A percentile compares a stretch with the other conserved stretches of the same genome.
Conservation (phyloP, 164 flowering plant genomes). For the Berberis thunbergii region DNA sequence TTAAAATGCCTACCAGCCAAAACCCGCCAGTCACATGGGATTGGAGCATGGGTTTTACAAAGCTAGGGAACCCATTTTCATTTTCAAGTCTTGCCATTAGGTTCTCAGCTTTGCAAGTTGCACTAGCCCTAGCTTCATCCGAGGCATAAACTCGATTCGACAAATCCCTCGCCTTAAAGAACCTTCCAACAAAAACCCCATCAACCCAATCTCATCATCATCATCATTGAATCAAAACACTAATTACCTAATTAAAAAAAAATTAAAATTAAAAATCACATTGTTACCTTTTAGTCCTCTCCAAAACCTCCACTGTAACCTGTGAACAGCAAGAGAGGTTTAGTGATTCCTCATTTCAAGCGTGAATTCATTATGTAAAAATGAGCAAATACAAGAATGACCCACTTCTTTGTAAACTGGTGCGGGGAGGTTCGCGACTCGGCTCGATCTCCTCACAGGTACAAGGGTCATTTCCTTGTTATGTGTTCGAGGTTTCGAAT, state of each 20-base stretch:
- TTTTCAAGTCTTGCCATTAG: slow-evolving; percentile 27
- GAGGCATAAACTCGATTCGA: slow-evolving; percentile 35
- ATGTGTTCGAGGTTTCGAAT: slow-evolving; percentile 19
- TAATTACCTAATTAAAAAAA: no score
- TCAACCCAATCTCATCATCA: neutral
- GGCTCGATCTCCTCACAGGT: slow-evolving; percentile 42
- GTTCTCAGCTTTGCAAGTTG: slow-evolving; percentile 35
- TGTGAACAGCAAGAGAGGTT: slow-evolving; percentile 3
- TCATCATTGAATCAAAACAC: no score
- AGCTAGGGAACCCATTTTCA: slow-evolving; percentile 37
- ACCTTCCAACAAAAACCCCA: neutral
- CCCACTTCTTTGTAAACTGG: slow-evolving; percentile 36
- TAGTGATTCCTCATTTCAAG: neutral
- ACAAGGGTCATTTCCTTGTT: slow-evolving; percentile 12
- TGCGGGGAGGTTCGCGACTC: slow-evolving; percentile 34
- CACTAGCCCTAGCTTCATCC: slow-evolving; percentile 30
- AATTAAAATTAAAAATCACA: no score
- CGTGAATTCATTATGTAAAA: neutral
- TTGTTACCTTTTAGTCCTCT: slow-evolving; percentile 16
- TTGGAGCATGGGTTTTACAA: slow-evolving; percentile 63
- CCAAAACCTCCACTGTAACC: slow-evolving; percentile 9
- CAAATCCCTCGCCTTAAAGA: slow-evolving; percentile 15
- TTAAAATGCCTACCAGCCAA: slow-evolving; percentile 45
- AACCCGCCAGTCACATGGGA: slow-evolving; percentile 65
- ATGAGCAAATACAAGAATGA: neutral